A percentile compares a stretch with the other conserved stretches of the same genome.
These are phyloP conservation scores for Buddleja alternifolia DNA, from an alignment of 257 asterid genomes.

Conservation along the genomic window DNA sequence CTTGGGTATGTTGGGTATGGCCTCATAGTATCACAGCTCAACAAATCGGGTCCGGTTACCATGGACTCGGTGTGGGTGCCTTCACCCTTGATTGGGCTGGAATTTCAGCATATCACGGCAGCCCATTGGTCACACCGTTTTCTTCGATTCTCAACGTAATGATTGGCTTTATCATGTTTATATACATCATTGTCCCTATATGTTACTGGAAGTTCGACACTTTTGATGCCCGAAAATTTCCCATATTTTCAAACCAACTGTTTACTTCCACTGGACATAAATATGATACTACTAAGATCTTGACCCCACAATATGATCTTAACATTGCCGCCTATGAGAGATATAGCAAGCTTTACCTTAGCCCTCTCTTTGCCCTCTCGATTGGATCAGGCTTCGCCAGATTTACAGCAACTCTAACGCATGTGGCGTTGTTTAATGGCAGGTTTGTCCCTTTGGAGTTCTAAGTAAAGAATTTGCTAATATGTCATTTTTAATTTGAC, in stretches of 20 bases:
- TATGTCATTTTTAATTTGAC: background rate
- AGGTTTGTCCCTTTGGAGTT: slow-evolving; percentile 51
- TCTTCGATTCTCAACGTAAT: slow-evolving; percentile 77
- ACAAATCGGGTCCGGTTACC: slow-evolving; percentile 95
- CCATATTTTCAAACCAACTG: slow-evolving; percentile 86
- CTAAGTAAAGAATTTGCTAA: background rate
- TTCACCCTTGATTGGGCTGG: slow-evolving; percentile 99
- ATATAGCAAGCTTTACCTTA: slow-evolving; percentile 92
- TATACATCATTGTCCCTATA: slow-evolving; percentile 84
- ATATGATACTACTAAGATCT: slow-evolving; percentile 74
- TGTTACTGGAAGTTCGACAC: slow-evolving; percentile 96
- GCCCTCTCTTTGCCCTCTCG: slow-evolving; percentile 94
- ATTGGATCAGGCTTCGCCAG: slow-evolving; percentile 97
- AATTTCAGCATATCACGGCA: slow-evolving; percentile 95
- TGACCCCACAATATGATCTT: slow-evolving; percentile 87
- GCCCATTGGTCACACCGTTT: slow-evolving; percentile 94
- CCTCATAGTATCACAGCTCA: slow-evolving; percentile 93
- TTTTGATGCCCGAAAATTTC: slow-evolving; percentile 85
- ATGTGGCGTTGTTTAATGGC: slow-evolving; percentile 89
- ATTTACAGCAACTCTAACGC: slow-evolving; percentile 89
- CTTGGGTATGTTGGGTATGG: slow-evolving; percentile 98
- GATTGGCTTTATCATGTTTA: slow-evolving; percentile 84
- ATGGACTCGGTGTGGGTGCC: slow-evolving; percentile 97
- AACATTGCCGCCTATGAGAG: slow-evolving; percentile 67
- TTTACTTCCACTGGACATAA: slow-evolving; percentile 73